Percentiles rank a stretch among this genome's conserved stretches.
Evolutionary conservation across 257 asterid species (phyloP).

Genomic region (Ilex aquifolium): DNA sequence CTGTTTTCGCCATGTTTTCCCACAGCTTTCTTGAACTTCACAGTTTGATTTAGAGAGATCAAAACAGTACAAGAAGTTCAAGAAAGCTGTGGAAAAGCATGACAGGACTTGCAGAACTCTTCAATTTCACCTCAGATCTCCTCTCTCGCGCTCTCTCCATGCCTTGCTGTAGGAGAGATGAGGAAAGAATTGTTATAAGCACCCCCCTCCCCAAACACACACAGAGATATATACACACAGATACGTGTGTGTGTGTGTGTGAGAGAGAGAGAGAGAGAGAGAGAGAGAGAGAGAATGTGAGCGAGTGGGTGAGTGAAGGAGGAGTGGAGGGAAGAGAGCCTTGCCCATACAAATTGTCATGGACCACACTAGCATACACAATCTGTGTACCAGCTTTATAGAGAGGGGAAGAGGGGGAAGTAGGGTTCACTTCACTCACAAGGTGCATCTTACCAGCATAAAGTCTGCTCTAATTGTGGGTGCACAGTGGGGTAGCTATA

Average conservation of each 20-base stretch:
- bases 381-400: slow-evolving; percentile 27
- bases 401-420: slow-evolving; percentile 21
- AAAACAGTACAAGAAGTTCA: slow-evolving; percentile 46
- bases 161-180: background rate
- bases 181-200: background rate
- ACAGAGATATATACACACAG: too few relatives aligned
- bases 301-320: too few relatives aligned
- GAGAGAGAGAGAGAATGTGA: too few relatives aligned
- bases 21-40: slow-evolving; percentile 54
- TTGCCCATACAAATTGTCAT: slow-evolving; percentile 28
- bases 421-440: slow-evolving; percentile 39
- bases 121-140: background rate
- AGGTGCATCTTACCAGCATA: slow-evolving; percentile 31
- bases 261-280: background rate
- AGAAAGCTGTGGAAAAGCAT: slow-evolving; percentile 97
- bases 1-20: slow-evolving; percentile 52
- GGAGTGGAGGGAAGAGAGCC: slow-evolving; percentile 5
- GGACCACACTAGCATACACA: slow-evolving; percentile 45
- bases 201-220: too few relatives aligned
- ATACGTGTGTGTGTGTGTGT: too few relatives aligned
- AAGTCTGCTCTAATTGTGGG: slow-evolving; percentile 34
- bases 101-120: slow-evolving; percentile 35
- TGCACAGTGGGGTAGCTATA: slow-evolving; percentile 41
- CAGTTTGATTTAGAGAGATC: too few relatives aligned
- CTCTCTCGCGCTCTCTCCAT: too few relatives aligned